Conservation (phyloP, 75 land plant genomes). For the Pinus tabuliformis region DNA sequence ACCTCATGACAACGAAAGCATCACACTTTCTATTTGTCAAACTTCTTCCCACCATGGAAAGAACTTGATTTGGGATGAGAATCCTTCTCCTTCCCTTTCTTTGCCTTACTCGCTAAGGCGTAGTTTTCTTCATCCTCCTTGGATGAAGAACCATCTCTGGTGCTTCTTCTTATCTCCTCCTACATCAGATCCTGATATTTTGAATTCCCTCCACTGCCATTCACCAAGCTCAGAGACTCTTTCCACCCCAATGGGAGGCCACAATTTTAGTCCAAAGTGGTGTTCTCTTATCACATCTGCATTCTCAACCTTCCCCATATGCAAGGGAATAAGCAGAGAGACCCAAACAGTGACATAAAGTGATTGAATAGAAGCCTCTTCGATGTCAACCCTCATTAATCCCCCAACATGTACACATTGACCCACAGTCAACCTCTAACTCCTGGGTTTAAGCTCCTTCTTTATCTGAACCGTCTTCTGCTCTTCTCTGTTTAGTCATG, state of each 20-base stretch:
- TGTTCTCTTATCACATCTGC: constrained; percentile 54
- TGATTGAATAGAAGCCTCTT: constrained; percentile 60
- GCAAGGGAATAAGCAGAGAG: constrained; percentile 77
- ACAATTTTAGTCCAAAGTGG: constrained; percentile 81
- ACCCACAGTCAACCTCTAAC: constrained; percentile 87
- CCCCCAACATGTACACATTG: constrained; percentile 85
- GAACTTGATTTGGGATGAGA: too few relatives aligned
- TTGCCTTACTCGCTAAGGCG: too few relatives aligned
- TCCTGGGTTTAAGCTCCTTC: constrained; percentile 85
- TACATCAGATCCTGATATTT: constrained; percentile 60
- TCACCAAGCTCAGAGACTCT: constrained; percentile 75
- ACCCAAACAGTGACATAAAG: constrained; percentile 92
- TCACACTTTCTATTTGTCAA: too few relatives aligned
- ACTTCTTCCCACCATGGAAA: too few relatives aligned
- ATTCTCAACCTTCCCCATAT: constrained; percentile 82
- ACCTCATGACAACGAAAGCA: too few relatives aligned
- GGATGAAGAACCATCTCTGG: too few relatives aligned
- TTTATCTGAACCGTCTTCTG: constrained; percentile 73
- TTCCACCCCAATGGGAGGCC: constrained; percentile 86
- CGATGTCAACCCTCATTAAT: constrained; percentile 72
- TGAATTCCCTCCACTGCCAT: constrained; percentile 64
- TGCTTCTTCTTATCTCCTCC: too few relatives aligned
- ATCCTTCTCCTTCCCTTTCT: too few relatives aligned
- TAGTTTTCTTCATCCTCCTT: too few relatives aligned
- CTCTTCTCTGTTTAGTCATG: constrained; percentile 79